Evolutionary conservation across 192 early-diverging fungal species (phyloP).

Genomic region (Entomortierella chlamydospora): DNA sequence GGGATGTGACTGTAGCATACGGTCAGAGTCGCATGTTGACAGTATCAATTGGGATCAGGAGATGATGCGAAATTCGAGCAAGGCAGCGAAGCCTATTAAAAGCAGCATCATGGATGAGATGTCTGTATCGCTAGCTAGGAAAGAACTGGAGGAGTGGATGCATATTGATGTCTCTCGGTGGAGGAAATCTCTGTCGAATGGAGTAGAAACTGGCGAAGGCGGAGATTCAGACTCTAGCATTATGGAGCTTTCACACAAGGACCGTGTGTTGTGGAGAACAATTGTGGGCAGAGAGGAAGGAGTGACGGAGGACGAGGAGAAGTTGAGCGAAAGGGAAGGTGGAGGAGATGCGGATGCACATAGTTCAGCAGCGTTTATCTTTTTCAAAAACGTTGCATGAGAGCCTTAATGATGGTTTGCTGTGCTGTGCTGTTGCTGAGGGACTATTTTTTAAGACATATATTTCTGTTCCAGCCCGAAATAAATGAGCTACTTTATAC

Average conservation of each 20-base stretch:
- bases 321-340: no score
- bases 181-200: background rate
- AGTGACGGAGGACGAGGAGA: no score
- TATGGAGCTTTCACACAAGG: no score
- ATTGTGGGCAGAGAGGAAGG: constrained; percentile 4
- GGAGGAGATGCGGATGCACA: background rate
- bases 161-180: constrained; percentile 24
- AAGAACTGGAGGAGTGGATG: constrained; percentile 34
- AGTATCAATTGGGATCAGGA: background rate
- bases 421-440: no score
- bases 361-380: constrained; percentile 16
- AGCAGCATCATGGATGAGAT: constrained; percentile 2
- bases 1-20: constrained; percentile 55
- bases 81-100: background rate
- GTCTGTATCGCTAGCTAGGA: constrained; percentile 20
- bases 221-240: background rate
- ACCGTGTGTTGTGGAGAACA: constrained; percentile 26
- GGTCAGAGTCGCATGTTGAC: background rate
- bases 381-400: background rate
- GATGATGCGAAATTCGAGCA: background rate
- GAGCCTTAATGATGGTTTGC: no score
- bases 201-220: no score
- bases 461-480: no score
- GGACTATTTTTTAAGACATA: no score
- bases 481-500: no score